Percentiles rank a stretch among this genome's conserved stretches.
Evolutionary conservation across 495 filamentous ascomycete genomes (phyloP).

Genomic region (Tuber magnatum): DNA sequence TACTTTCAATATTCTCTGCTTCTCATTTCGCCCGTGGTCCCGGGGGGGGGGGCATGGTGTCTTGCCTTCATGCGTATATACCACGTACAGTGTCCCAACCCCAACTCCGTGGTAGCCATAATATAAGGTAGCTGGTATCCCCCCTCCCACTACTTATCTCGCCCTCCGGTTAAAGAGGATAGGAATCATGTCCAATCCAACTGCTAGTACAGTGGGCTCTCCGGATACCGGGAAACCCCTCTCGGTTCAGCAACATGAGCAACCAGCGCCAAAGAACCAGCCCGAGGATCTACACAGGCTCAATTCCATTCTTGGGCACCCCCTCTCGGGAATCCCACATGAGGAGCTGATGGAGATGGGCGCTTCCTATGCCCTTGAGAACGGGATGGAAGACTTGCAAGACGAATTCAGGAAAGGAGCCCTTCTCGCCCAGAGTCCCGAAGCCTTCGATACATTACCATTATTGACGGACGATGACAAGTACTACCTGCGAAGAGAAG

Average conservation of each 20-base stretch:
- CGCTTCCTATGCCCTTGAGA: constrained; percentile 56
- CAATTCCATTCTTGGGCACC: constrained; percentile 54
- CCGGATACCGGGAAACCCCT: constrained; percentile 18
- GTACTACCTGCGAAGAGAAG: constrained; percentile 55
- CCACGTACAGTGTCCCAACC: background rate
- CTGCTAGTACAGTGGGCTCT: background rate
- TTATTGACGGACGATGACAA: constrained; percentile 54
- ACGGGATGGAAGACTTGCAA: constrained; percentile 53
- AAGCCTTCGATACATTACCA: constrained; percentile 49
- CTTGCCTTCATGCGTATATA: background rate
- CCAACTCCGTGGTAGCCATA: background rate
- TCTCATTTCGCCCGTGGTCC: background rate
- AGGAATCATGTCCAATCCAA: background rate
- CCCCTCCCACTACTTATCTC: background rate
- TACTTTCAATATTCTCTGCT: background rate
- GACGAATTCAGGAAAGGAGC: constrained; percentile 70
- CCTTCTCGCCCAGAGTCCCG: constrained; percentile 57
- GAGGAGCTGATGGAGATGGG: constrained; percentile 57
- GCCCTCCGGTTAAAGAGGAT: background rate
- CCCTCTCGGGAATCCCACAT: constrained; percentile 57
- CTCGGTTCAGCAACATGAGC: constrained; percentile 18
- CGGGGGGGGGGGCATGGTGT: background rate
- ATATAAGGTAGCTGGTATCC: background rate
- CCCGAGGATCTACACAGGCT: constrained; percentile 8
- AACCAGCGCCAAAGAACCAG: background rate